Conservation (phyloP, 441 rosid species). For the Corymbia calophylla region DNA sequence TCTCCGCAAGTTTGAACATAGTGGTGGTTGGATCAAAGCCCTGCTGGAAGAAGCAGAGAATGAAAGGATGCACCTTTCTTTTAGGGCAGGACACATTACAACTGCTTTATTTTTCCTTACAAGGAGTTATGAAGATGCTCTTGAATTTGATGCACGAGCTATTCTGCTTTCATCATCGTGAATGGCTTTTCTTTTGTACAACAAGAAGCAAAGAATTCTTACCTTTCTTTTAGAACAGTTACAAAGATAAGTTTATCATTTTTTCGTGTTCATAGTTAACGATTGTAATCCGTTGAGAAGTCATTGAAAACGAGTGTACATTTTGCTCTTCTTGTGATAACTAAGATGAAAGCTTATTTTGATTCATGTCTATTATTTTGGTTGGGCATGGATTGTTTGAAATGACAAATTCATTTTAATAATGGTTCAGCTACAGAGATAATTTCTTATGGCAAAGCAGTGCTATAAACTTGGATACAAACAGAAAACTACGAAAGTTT, state of each 20-base stretch:
- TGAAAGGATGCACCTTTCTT: conserved; percentile 72
- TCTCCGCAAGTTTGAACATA: conserved; percentile 68
- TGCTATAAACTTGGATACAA: not conserved
- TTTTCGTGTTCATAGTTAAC: not conserved
- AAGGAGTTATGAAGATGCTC: not conserved
- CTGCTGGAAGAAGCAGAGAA: conserved; percentile 89
- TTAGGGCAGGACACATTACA: not conserved
- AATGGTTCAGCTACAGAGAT: no score
- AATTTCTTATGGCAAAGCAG: not conserved
- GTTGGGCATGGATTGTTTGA: not conserved
- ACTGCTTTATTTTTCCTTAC: not conserved
- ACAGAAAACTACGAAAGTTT: not conserved
- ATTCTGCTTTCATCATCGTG: not conserved
- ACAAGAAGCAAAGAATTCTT: not conserved
- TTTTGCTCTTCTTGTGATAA: not conserved
- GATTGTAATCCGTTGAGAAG: no score
- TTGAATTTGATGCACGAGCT: not conserved
- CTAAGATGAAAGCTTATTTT: not conserved
- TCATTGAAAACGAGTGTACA: not conserved
- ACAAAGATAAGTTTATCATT: not conserved
- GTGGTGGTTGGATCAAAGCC: conserved; percentile 94
- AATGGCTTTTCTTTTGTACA: not conserved
- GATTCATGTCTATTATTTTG: not conserved
- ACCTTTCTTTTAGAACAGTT: not conserved
- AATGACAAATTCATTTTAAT: no score